These are phyloP conservation scores for Boechera retrofracta DNA, from an alignment of 345 rosid genomes.

Conservation along the genomic window DNA sequence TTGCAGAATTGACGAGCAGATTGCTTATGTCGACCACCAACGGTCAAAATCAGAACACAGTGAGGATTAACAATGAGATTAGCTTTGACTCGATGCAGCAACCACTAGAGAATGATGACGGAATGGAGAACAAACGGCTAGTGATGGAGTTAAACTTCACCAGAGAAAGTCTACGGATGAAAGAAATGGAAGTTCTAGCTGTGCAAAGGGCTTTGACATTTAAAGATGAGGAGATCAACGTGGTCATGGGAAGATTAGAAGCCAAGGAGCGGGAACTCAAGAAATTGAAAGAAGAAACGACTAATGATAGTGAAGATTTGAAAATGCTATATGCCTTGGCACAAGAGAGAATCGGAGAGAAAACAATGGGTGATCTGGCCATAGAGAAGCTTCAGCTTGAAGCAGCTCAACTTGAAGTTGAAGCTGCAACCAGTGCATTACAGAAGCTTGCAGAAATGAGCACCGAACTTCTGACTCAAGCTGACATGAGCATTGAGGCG, in stretches of 20 bases:
- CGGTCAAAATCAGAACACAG: constrained; percentile 39
- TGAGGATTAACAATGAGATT: constrained; percentile 30
- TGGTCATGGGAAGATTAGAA: constrained; percentile 54
- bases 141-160: constrained; percentile 66
- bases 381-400: constrained; percentile 85
- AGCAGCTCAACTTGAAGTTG: constrained; percentile 80
- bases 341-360: constrained; percentile 71
- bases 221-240: constrained; percentile 70
- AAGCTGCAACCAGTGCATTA: constrained; percentile 75
- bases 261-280: constrained; percentile 59
- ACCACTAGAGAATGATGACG: constrained; percentile 48
- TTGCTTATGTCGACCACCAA: constrained; percentile 56
- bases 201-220: constrained; percentile 60
- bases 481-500: constrained; percentile 53
- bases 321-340: constrained; percentile 64
- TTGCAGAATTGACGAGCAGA: constrained; percentile 65
- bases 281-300: constrained; percentile 65
- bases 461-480: constrained; percentile 56
- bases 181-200: constrained; percentile 73
- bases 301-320: constrained; percentile 64
- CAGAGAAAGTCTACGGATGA: constrained; percentile 61
- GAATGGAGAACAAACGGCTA: constrained; percentile 60
- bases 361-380: constrained; percentile 65
- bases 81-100: constrained; percentile 46
- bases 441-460: constrained; percentile 79